These are phyloP conservation scores for Nakazawaea ishiwadae DNA, from an alignment of 805 yeast species.

Conservation along the genomic window DNA sequence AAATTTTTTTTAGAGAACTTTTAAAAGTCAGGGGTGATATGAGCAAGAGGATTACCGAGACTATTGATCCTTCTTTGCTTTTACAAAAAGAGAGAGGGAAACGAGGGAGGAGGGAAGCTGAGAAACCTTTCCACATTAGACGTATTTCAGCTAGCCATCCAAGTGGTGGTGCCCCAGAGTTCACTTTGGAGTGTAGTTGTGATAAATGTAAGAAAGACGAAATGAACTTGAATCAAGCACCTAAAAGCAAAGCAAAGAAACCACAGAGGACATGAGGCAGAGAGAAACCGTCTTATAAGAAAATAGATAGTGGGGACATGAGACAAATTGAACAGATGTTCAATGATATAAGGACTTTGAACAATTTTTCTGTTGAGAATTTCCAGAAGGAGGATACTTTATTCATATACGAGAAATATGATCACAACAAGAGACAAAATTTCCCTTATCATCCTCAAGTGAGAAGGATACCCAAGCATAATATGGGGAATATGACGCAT, in stretches of 20 bases:
- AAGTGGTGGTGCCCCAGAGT: conserved; percentile 1
- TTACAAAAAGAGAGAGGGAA: neutral
- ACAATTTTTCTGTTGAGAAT: neutral
- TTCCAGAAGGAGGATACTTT: conserved; percentile 2
- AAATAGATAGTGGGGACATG: neutral
- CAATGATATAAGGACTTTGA: neutral
- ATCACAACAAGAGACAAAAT: neutral
- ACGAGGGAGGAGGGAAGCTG: too few species aligned
- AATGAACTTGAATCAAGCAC: neutral
- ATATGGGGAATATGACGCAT: neutral
- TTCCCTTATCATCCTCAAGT: conserved; percentile 2
- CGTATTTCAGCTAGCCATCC: neutral
- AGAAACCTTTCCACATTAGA: neutral
- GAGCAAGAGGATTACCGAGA: too few species aligned
- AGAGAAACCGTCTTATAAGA: neutral
- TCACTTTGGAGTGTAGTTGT: neutral
- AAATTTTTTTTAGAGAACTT: too few species aligned
- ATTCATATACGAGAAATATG: conserved; percentile 1
- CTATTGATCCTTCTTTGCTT: neutral
- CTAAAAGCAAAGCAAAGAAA: too few species aligned
- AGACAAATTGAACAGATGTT: neutral
- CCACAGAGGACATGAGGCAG: too few species aligned
- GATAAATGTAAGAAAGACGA: neutral
- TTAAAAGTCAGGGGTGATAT: too few species aligned
- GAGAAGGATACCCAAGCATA: conserved; percentile 5